These are phyloP conservation scores for Macroventuria anomochaeta DNA, from an alignment of 2,329 filamentous ascomycete genomes.

Conservation along the genomic window DNA sequence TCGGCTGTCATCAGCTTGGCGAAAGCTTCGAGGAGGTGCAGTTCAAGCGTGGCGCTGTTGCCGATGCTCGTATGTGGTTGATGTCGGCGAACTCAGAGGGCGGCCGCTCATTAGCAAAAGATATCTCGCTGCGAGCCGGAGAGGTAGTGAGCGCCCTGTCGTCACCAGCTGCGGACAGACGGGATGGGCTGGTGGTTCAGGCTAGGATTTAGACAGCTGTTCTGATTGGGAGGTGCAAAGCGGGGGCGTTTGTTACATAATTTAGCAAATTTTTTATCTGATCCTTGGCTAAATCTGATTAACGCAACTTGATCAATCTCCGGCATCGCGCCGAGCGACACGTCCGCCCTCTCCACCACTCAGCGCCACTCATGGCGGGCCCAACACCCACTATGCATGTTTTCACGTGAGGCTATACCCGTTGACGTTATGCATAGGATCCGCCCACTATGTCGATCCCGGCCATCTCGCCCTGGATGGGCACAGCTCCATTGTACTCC, in stretches of 20 bases:
- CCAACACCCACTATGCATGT: slow-evolving; percentile 21
- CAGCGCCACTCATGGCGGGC: slow-evolving; percentile 12
- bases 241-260: slow-evolving; percentile 25
- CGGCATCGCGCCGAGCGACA: slow-evolving; percentile 21
- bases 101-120: slow-evolving; percentile 45
- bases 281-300: slow-evolving; percentile 32
- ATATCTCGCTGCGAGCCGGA: slow-evolving; percentile 43
- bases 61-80: slow-evolving; percentile 40
- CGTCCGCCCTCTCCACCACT: slow-evolving; percentile 19
- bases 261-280: slow-evolving; percentile 43
- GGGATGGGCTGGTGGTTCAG: slow-evolving; percentile 33
- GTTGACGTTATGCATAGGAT: slow-evolving; percentile 21
- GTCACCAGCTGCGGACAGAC: slow-evolving; percentile 19
- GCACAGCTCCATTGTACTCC: slow-evolving; percentile 26
- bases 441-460: slow-evolving; percentile 33
- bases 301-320: slow-evolving; percentile 13
- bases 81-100: slow-evolving; percentile 42
- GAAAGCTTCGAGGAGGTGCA: slow-evolving; percentile 48
- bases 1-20: slow-evolving; percentile 45
- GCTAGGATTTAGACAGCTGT: slow-evolving; percentile 38
- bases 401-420: slow-evolving; percentile 28
- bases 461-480: slow-evolving; percentile 31
- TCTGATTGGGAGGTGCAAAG: slow-evolving; percentile 16
- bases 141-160: slow-evolving; percentile 39
- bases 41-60: slow-evolving; percentile 45